Evolutionary conservation across 257 asterid genomes (phyloP).

Genomic region (Galeopsis tetrahit): DNA sequence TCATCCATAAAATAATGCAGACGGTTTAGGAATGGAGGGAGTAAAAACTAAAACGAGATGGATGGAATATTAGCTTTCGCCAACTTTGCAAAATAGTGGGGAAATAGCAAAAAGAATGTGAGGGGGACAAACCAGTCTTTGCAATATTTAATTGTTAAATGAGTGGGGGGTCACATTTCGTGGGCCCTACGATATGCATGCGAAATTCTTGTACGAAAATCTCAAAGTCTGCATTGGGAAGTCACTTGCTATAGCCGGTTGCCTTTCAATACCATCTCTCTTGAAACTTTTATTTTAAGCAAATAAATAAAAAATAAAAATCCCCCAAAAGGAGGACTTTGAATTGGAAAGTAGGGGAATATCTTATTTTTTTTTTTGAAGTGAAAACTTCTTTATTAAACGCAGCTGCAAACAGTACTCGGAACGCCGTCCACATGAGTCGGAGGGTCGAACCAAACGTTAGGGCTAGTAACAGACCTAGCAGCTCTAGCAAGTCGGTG

Average conservation of each 20-base stretch:
- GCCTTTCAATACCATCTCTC: not conserved
- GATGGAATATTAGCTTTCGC: not conserved
- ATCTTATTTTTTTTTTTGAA: too few species aligned
- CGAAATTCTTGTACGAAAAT: not conserved
- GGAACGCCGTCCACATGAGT: too few species aligned
- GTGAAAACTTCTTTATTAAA: too few species aligned
- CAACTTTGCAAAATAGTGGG: not conserved
- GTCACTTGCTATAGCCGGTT: conserved; percentile 8
- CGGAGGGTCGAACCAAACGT: too few species aligned
- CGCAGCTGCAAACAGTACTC: too few species aligned
- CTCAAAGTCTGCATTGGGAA: not conserved
- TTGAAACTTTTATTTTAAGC: too few species aligned
- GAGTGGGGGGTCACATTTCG: not conserved
- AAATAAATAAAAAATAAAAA: too few species aligned
- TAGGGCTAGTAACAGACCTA: too few species aligned
- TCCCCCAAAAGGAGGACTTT: not conserved
- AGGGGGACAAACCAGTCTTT: not conserved
- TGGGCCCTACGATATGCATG: conserved; percentile 5
- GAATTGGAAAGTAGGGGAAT: not conserved
- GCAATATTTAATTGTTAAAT: not conserved
- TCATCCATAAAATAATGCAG: too few species aligned
- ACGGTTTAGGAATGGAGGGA: too few species aligned
- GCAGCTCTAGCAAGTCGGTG: too few species aligned
- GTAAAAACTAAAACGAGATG: too few species aligned
- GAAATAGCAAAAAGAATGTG: not conserved